phyloP scores from a whole-genome alignment of 768 basidiomycete genomes.

The Pleurotus pulmonarius region DNA sequence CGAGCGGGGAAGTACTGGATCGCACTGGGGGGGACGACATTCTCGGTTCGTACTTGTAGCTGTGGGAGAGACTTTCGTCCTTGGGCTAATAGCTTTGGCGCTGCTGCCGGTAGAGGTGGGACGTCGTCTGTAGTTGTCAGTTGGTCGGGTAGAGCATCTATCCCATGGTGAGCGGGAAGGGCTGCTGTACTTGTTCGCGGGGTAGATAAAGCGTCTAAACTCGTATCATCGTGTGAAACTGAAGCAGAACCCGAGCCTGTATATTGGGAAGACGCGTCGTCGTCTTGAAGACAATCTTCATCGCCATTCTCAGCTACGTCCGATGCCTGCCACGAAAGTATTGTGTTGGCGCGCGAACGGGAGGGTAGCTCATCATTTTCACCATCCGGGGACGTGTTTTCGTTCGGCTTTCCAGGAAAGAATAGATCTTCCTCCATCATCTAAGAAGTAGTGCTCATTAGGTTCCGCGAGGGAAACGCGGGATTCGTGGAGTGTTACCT shows the following conservation, averaged over 20 bases:
- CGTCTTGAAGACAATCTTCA: conserved; percentile 10
- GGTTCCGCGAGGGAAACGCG: not conserved
- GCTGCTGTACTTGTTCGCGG: conserved; percentile 1
- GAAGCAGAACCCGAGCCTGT: conserved; percentile 4
- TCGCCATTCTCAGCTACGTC: not conserved
- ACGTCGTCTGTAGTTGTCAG: not conserved
- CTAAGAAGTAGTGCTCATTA: conserved; percentile 24
- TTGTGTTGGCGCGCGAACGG: conserved; percentile 14
- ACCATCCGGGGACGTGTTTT: conserved; percentile 27
- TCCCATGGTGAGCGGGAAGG: not conserved
- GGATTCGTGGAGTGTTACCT: conserved; percentile 33
- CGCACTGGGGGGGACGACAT: not conserved
- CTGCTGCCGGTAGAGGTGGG: not conserved
- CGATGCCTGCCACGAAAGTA: conserved; percentile 4
- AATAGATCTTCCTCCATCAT: conserved; percentile 73
- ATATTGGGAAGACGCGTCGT: conserved; percentile 9
- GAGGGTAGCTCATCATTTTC: conserved; percentile 20
- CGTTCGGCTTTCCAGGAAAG: conserved; percentile 55
- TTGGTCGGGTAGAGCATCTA: not conserved
- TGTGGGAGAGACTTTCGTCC: not conserved
- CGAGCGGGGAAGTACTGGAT: not conserved
- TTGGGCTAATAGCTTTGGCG: not conserved
- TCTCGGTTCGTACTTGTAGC: conserved; percentile 1
- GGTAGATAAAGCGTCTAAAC: not conserved
- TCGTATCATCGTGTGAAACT: not conserved